These are phyloP conservation scores for Vicia villosa DNA, from an alignment of 306 rosid species.

Conservation along the genomic window DNA sequence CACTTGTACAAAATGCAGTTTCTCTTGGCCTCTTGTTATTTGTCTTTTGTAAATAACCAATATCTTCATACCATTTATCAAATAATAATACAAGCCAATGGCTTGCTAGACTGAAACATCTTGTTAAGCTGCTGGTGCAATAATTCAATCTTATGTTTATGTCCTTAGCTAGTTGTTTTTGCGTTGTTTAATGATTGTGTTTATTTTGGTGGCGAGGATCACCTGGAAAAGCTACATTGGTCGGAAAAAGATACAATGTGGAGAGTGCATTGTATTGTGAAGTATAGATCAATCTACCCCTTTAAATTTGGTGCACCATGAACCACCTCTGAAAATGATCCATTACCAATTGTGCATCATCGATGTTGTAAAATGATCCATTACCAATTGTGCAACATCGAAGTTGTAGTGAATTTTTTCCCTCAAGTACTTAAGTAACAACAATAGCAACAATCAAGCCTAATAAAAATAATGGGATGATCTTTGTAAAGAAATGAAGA, in stretches of 20 bases:
- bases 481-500: no score
- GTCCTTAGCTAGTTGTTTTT: neutral
- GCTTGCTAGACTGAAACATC: conserved; percentile 42
- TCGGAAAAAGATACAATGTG: no score
- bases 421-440: no score
- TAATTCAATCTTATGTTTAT: conserved; percentile 16
- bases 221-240: neutral
- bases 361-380: no score
- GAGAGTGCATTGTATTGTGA: neutral
- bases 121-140: conserved; percentile 46
- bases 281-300: neutral
- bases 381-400: no score
- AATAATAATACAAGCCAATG: conserved; percentile 61
- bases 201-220: neutral
- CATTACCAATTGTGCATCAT: neutral
- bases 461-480: no score
- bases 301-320: neutral
- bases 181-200: neutral
- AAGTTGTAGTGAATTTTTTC: no score
- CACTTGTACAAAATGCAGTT: conserved; percentile 51
- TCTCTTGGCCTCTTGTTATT: conserved; percentile 28
- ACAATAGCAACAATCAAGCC: no score
- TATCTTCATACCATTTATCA: conserved; percentile 42
- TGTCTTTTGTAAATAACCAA: conserved; percentile 66
- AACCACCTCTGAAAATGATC: neutral